Evolutionary conservation across 2,329 filamentous ascomycete species (phyloP), one percentile per base, ranked within the genome.

Genomic region (Sordariomycetes sp.): DNA sequence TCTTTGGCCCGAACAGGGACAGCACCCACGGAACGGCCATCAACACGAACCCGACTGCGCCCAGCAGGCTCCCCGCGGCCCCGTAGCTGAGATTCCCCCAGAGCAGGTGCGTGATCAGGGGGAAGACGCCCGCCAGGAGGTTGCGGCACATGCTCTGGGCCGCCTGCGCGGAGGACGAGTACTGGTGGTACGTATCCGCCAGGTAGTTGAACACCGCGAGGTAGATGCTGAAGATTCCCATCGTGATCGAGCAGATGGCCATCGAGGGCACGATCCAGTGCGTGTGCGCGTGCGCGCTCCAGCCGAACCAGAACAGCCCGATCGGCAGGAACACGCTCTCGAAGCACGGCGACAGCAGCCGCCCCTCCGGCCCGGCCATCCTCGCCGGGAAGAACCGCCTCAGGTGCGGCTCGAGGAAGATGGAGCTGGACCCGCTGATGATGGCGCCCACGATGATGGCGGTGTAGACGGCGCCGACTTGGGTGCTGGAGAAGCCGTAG

Each of bases 231-330:
- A 86, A 87, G 60, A 89, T 87, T 50, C 86, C 79, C 68, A 88
- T 82, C 0, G 83, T 86, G 1, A 84, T 83, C 55, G 81, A 80
- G 0, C 74, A 79, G 3, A 89, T 74, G 0, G 81, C 84, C 4
- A 89, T 69, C 0, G 79, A 71, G 0, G 86, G 86, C 0, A 81
- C 79, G 35, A 88, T 81, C 85, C 86, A 89, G 53, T 77, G 80
- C 0, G 83, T 71, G 0, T 68, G 70, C 59, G 62, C 70, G 0
- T 55, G 78, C 0, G 78, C 78, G 0, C 82, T 83, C 80, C 85
- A 87, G 11, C 83, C 84, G 62, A 88, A 88, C 84, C 85, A 87
- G 71, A 89, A 86, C 0, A 88, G 70, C 0, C 86, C 85, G 3
- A 82, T 77, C 0, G 86, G 86, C 55, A 89, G 74, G 1, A 87